Conservation (phyloP, 345 rosid species). For the Theobroma cacao region DNA sequence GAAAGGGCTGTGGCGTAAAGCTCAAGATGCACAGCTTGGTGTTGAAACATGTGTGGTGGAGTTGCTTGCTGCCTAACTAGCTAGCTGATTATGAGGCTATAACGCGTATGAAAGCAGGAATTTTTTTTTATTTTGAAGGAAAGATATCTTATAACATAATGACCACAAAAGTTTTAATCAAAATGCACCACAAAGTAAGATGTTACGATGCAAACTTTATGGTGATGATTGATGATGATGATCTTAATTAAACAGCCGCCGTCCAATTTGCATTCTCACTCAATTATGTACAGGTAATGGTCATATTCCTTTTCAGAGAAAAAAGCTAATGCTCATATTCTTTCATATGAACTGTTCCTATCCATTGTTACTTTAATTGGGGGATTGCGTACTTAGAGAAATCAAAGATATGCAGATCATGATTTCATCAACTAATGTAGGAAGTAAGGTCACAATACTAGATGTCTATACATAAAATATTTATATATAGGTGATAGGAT, state of each 20-base stretch:
- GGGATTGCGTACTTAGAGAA: conserved; percentile 9
- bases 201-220: not conserved
- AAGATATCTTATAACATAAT: not conserved
- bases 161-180: not conserved
- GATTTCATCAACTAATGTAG: conserved; percentile 5
- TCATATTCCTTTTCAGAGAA: too few species aligned
- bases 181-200: not conserved
- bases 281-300: not conserved
- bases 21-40: not conserved
- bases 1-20: not conserved
- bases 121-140: not conserved
- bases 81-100: not conserved
- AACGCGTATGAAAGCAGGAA: not conserved
- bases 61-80: conserved; percentile 14
- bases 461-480: not conserved
- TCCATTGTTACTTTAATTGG: not conserved
- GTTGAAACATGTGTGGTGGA: not conserved
- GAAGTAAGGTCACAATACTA: conserved; percentile 9
- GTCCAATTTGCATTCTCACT: not conserved
- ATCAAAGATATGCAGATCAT: not conserved
- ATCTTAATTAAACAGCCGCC: not conserved
- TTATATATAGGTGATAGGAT: not conserved
- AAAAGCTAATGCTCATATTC: too few species aligned
- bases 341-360: not conserved
- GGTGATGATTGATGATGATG: not conserved